phyloP scores from a whole-genome alignment of 179 eudicot genomes.

The Corrigiola litoralis region DNA sequence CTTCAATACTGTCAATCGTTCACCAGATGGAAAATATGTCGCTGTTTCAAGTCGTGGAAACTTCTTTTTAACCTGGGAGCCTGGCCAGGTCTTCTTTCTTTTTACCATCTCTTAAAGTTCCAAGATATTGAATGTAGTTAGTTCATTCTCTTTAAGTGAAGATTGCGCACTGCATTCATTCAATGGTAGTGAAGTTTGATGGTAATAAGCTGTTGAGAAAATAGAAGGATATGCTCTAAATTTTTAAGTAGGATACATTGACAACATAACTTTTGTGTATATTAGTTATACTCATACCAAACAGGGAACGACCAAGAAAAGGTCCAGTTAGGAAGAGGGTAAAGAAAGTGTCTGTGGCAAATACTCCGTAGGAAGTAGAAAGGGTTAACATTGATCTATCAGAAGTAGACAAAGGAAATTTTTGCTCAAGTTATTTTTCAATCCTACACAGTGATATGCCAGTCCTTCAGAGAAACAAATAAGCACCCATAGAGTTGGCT shows the following conservation, averaged over 20 bases:
- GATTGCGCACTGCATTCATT: not conserved
- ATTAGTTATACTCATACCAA: too few relatives aligned
- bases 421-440: too few relatives aligned
- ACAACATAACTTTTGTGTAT: not conserved
- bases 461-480: too few relatives aligned
- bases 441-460: too few relatives aligned
- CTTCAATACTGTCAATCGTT: constrained; percentile 91
- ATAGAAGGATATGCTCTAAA: constrained; percentile 4
- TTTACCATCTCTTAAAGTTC: not conserved
- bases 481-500: too few relatives aligned
- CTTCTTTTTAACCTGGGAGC: constrained; percentile 96
- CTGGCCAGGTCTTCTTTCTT: constrained; percentile 74
- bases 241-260: not conserved
- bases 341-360: too few relatives aligned
- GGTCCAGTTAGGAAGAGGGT: too few relatives aligned
- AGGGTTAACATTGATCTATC: too few relatives aligned
- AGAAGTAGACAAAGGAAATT: too few relatives aligned
- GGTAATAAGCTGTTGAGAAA: not conserved
- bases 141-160: not conserved
- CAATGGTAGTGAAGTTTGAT: not conserved
- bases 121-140: not conserved
- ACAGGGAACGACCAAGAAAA: too few relatives aligned
- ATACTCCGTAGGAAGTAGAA: too few relatives aligned
- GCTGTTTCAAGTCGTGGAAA: constrained; percentile 99
- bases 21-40: constrained; percentile 93